Evolutionary conservation across 345 rosid species (phyloP).

Genomic region (Sisymbrium irio): DNA sequence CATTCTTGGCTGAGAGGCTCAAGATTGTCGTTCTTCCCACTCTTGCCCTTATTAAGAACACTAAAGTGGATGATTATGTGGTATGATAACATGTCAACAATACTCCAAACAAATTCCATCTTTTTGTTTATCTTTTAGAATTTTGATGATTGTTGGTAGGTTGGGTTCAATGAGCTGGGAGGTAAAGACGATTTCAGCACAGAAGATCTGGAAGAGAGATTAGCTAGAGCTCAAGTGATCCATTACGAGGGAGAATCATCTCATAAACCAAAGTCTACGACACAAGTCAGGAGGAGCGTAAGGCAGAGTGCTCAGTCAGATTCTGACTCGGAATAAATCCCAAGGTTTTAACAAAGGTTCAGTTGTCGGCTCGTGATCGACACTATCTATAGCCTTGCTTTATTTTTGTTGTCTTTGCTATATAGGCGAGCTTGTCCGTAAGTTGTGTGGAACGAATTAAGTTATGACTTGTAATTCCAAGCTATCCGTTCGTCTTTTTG

Average conservation of each 20-base stretch:
- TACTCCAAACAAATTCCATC: not conserved
- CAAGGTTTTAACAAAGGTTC: not conserved
- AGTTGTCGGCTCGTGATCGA: not conserved
- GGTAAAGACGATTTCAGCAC: constrained; percentile 95
- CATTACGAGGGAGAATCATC: constrained; percentile 85
- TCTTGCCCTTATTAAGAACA: constrained; percentile 87
- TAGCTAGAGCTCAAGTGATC: constrained; percentile 84
- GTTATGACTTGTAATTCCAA: not conserved
- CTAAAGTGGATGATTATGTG: constrained; percentile 98
- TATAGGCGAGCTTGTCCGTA: not conserved
- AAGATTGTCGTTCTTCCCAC: constrained; percentile 94
- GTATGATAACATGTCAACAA: constrained; percentile 35
- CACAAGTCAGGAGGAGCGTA: constrained; percentile 62
- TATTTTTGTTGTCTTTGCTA: not conserved
- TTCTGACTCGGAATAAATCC: constrained; percentile 59
- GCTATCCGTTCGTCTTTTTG: not conserved
- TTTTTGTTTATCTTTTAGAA: not conserved
- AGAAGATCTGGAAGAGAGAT: constrained; percentile 85
- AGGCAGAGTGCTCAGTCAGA: constrained; percentile 59
- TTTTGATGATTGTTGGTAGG: constrained; percentile 42
- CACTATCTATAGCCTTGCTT: not conserved
- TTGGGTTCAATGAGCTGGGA: constrained; percentile 93
- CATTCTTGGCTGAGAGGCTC: constrained; percentile 88
- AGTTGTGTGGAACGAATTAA: not conserved
- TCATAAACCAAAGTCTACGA: constrained; percentile 42